Conservation (phyloP, 768 basidiomycete species). For the Amanita brunnescens region DNA sequence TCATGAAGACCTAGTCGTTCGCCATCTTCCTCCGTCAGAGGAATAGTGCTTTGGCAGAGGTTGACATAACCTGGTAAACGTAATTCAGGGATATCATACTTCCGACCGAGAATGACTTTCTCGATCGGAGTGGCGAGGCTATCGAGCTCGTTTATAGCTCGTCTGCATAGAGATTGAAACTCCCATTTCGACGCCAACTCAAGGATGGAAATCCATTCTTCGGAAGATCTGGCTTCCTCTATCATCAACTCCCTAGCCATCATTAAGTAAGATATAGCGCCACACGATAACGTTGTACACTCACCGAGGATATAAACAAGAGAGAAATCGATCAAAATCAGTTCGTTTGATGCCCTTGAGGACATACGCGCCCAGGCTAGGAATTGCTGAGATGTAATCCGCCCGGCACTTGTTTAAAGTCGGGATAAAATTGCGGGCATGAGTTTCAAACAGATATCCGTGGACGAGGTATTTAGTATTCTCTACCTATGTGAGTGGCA, state of each 20-base stretch:
- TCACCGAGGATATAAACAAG: too few species aligned
- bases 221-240: too few species aligned
- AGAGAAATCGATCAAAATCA: too few species aligned
- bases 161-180: background rate
- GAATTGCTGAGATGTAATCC: too few species aligned
- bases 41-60: background rate
- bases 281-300: conserved; percentile 22
- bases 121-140: conserved; percentile 1
- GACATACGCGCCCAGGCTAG: too few species aligned
- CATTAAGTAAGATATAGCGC: conserved; percentile 77
- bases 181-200: conserved; percentile 8
- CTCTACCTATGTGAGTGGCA: too few species aligned
- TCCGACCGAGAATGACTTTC: conserved; percentile 1
- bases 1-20: background rate
- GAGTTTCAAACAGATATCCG: too few species aligned
- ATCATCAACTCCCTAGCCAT: conserved; percentile 78
- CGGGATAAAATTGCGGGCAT: too few species aligned
- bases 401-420: too few species aligned
- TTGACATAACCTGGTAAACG: background rate
- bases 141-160: conserved; percentile 1
- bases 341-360: too few species aligned
- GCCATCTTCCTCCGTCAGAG: conserved; percentile 4
- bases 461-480: too few species aligned
- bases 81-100: conserved; percentile 1
- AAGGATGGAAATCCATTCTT: too few species aligned